Evolutionary conservation across 257 asterid species (phyloP), one percentile per base, ranked within the genome.

Genomic region (Solanum tarijense): DNA sequence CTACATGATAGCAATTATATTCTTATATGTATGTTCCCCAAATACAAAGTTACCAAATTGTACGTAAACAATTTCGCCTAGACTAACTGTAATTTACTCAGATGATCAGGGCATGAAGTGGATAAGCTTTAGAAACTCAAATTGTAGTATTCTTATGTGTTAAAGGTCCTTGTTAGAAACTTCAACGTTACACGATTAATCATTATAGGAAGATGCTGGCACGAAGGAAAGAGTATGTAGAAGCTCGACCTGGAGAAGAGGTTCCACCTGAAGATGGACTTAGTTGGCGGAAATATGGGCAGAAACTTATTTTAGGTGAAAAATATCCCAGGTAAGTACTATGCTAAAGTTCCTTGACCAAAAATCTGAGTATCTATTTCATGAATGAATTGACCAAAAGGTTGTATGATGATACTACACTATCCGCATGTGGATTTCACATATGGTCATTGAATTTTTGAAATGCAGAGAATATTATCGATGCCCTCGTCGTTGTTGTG

Each of bases 231-330:
- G 85, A 79, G 27, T 79, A 79, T 35, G 25, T 79, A 43, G 25
- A 14, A 43, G 85, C 85, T 79, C 85, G 85, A 79, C 21, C 85
- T 0, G 85, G 85, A 79, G 82, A 21, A 35, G 92, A 82, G 85
- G 76, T 83, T 74, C 78, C 87, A 35, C 84, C 66, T 68, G 90
- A 75, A 60, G 94, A 91, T 90, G 93, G 92, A 3, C 88, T 87
- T 87, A 86, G 41, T 71, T 93, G 94, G 95, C 72, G 95, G 55
- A 91, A 93, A 89, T 93, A 93, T 87, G 93, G 95, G 1, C 95
- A 93, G 83, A 93, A 92, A 89, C 23, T 55, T 85, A 90, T 93
- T 29, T 66, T 85, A 75, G 91, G 94, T 79, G 31, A 90, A 72
- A 88, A 84, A 75, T 87, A 90, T 89, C 95, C 95, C 35, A 91